phyloP scores from a whole-genome alignment of 1,284 basidiomycete genomes.

The Ganoderma lingzhi region DNA sequence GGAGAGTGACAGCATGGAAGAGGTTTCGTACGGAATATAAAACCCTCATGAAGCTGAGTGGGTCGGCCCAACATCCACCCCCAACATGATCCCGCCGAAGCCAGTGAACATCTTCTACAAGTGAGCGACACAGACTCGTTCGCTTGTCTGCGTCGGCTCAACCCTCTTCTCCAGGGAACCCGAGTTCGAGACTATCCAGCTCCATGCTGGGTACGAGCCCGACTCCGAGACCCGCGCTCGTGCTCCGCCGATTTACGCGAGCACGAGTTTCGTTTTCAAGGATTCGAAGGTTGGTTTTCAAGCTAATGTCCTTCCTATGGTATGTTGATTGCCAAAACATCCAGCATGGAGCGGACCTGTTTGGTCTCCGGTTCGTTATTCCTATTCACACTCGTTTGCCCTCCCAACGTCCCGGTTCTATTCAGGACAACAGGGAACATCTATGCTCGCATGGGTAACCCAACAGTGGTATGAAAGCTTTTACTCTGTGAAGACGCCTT shows the following conservation, averaged over 20 bases:
- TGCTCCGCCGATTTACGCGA: conserved; percentile 85
- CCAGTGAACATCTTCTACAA: conserved; percentile 11
- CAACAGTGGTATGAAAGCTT: conserved; percentile 70
- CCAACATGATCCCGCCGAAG: conserved; percentile 15
- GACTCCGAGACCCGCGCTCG: conserved; percentile 83
- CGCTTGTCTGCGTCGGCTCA: neutral
- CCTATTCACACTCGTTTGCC: neutral
- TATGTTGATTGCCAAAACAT: neutral
- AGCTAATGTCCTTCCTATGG: neutral
- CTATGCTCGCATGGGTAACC: conserved; percentile 86
- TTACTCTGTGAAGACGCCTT: no score
- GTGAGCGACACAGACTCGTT: conserved; percentile 9
- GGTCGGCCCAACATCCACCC: conserved; percentile 43
- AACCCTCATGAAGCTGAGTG: neutral
- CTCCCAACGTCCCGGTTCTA: no score
- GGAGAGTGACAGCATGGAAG: no score
- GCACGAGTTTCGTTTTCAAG: conserved; percentile 84
- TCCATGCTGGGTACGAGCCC: conserved; percentile 82
- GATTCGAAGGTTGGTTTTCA: conserved; percentile 66
- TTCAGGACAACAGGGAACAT: conserved; percentile 73
- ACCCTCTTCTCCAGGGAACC: conserved; percentile 53
- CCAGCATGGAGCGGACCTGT: conserved; percentile 86
- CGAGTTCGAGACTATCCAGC: conserved; percentile 84
- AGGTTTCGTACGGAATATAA: neutral
- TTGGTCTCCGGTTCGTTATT: conserved; percentile 65